These are phyloP conservation scores for Debaryomyces psychrophilus DNA, from an alignment of 1,139 yeast species.

Conservation along the genomic window DNA sequence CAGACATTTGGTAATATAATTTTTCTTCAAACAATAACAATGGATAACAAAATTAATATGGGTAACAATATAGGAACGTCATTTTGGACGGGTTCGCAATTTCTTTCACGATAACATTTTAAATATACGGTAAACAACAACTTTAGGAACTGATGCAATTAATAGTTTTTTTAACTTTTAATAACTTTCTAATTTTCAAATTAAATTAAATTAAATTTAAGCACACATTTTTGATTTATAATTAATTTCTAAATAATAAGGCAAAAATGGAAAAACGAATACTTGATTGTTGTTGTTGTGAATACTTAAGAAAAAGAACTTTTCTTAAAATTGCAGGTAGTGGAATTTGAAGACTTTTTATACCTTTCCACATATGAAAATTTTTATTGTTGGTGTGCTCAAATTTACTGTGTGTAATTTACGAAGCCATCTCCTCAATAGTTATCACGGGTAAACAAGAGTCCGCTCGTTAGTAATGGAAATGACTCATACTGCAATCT, in stretches of 20 bases:
- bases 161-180: conserved; percentile 18
- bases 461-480: conserved; percentile 1
- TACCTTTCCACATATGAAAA: conserved; percentile 5
- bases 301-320: conserved; percentile 14
- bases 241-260: conserved; percentile 13
- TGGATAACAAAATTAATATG: conserved; percentile 4
- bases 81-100: conserved; percentile 31
- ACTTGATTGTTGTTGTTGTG: conserved; percentile 19
- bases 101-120: conserved; percentile 32
- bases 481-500: conserved; percentile 4
- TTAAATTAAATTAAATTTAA: conserved; percentile 27
- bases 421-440: conserved; percentile 1
- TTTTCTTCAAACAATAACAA: conserved; percentile 9
- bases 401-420: not conserved
- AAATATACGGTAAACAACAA: conserved; percentile 19
- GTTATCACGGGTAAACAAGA: conserved; percentile 1
- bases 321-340: not conserved
- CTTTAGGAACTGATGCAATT: conserved; percentile 15
- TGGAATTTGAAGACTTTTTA: conserved; percentile 5
- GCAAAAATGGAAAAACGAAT: conserved; percentile 18
- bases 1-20: conserved; percentile 26
- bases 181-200: conserved; percentile 9
- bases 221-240: conserved; percentile 35
- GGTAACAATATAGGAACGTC: conserved; percentile 24
- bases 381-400: conserved; percentile 1